A percentile compares a stretch with the other conserved stretches of the same genome.
Evolutionary conservation across 306 rosid species (phyloP).

Genomic region (Vigna hirtella): DNA sequence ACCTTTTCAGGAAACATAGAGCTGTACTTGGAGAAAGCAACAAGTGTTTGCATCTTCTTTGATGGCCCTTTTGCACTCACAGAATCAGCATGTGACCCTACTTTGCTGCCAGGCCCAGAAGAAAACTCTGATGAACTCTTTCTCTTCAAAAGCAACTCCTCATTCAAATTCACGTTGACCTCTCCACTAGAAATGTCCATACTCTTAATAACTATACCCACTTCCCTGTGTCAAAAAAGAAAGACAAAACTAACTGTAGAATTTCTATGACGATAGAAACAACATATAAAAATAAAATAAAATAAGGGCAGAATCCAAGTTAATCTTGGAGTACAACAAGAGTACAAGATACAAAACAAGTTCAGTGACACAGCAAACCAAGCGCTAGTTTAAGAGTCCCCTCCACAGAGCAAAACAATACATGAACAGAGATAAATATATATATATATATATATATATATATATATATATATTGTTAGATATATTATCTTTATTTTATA

Average conservation of each 20-base stretch:
- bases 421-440: neutral
- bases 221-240: conserved; percentile 81
- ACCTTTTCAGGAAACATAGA: conserved; percentile 97
- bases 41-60: conserved; percentile 64
- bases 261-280: conserved; percentile 34
- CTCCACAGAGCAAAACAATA: conserved; percentile 29
- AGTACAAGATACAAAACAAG: conserved; percentile 18
- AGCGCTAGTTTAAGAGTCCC: neutral
- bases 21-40: conserved; percentile 72
- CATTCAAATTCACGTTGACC: conserved; percentile 76
- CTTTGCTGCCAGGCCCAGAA: conserved; percentile 55
- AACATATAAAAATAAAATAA: neutral
- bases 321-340: conserved; percentile 25
- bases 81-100: conserved; percentile 58
- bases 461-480: too few species aligned
- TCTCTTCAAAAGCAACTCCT: conserved; percentile 70
- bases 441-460: conserved; percentile 10
- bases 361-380: conserved; percentile 26
- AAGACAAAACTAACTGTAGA: conserved; percentile 36
- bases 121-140: conserved; percentile 66
- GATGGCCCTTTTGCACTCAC: conserved; percentile 52
- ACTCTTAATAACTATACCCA: conserved; percentile 79
- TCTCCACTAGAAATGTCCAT: conserved; percentile 80
- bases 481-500: too few species aligned
- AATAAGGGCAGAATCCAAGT: conserved; percentile 3